phyloP scores from a whole-genome alignment of 495 filamentous ascomycete genomes.

The Pseudomonodictys pantanalensis region DNA sequence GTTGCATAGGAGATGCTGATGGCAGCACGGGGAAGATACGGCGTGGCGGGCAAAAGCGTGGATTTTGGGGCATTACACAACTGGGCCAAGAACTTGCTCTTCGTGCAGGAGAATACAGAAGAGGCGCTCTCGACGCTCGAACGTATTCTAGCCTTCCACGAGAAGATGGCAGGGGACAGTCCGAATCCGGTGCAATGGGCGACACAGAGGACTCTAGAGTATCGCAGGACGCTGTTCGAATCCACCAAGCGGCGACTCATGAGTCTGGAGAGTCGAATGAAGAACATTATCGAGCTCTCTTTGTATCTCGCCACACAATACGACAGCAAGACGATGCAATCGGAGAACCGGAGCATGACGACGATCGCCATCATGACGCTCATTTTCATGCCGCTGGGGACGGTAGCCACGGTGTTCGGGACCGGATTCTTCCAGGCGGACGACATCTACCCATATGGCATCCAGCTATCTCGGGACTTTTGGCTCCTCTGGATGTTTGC shows the following conservation, averaged over 20 bases:
- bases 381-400: slow-evolving; percentile 13
- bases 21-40: not conserved
- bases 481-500: slow-evolving; percentile 14
- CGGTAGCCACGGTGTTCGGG: slow-evolving; percentile 10
- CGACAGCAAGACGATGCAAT: not conserved
- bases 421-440: slow-evolving; percentile 1
- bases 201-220: slow-evolving; percentile 4
- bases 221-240: slow-evolving; percentile 16
- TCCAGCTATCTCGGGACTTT: slow-evolving; percentile 9
- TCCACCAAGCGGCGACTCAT: slow-evolving; percentile 9
- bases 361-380: slow-evolving; percentile 15
- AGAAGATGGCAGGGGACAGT: not conserved
- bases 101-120: slow-evolving; percentile 7
- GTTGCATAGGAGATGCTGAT: not conserved
- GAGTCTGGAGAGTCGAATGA: slow-evolving; percentile 17
- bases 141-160: not conserved
- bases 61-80: slow-evolving; percentile 11
- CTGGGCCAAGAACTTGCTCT: slow-evolving; percentile 9
- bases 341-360: slow-evolving; percentile 13
- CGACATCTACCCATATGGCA: not conserved
- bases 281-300: slow-evolving; percentile 15
- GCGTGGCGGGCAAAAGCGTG: not conserved
- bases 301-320: slow-evolving; percentile 6
- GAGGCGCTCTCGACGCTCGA: not conserved
- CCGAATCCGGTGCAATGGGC: not conserved